Evolutionary conservation across 441 rosid genomes (phyloP), one percentile per base, ranked within the genome.

Genomic region (Breynia disticha): DNA sequence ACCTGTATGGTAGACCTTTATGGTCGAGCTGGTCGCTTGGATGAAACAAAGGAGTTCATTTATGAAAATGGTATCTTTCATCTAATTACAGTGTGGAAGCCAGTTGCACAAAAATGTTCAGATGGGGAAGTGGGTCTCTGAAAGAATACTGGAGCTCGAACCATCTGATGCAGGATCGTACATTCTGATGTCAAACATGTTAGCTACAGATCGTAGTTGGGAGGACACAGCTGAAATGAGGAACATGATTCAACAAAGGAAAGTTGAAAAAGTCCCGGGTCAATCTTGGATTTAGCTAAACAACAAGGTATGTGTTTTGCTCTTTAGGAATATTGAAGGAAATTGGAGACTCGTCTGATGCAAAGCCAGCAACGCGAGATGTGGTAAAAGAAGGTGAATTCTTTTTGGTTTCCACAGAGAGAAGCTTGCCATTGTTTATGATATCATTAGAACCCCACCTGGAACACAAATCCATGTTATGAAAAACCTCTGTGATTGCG

Each of bases 1-100:
- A 57, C 57, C 37, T 62, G 64, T 19, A 62, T 67, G 72, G 67
- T 62, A 24, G 72, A 67, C 54, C 67, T 67, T 45, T 58, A 48
- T 54, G 64, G 67, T 54, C 67, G 72, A 44, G 64, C 72, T 19
- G 72, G 67, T 58, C 44, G 17, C 50, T 54, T 67, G 56, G 17
- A 57, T 11, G 64, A 67, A 64, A 60, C 57, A 21, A 57, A 53
- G 22, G 9, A 50, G 18, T 67, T 67, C 20, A 62, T 67, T 18
- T 19, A 52, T 6, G 50, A 58, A 44, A 57, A 62, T 20, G 38
- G 46, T 15, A 59, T 67, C 38, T 57, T 60, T 16, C 64, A 62
- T 19, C 44, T 57, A n/a, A 50, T 38, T 42, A 35, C 44, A 42
- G 56, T 67, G 18, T 62, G 64, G 72, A 67, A 58, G 52, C 45